Evolutionary conservation across 2,329 filamentous ascomycete species (phyloP).

Genomic region (Pseudohalonectria lignicola): DNA sequence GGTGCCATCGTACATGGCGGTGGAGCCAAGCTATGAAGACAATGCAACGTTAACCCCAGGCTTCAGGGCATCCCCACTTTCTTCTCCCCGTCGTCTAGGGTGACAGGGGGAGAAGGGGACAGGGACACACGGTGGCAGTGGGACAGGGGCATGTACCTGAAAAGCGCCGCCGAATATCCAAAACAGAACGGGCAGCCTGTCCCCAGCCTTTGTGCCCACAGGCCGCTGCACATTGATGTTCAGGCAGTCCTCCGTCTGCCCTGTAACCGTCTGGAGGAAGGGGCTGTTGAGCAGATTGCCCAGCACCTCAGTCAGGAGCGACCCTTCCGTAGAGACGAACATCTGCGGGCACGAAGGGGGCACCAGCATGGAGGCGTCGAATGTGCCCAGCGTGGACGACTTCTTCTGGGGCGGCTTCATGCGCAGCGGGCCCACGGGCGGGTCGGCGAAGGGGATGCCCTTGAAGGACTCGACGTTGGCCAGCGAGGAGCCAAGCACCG

Average conservation of each 20-base stretch:
- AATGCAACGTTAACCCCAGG: conserved; percentile 3
- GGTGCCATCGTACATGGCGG: conserved; percentile 39
- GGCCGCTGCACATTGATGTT: conserved; percentile 51
- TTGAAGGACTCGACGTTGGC: conserved; percentile 54
- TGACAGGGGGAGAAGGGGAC: too few relatives aligned
- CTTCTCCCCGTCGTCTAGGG: too few relatives aligned
- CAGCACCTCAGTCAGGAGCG: conserved; percentile 30
- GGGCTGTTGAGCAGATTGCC: conserved; percentile 42
- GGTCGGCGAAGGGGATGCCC: conserved; percentile 65
- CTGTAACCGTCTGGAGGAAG: conserved; percentile 42
- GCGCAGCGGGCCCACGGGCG: conserved; percentile 54
- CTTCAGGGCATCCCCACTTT: too few relatives aligned
- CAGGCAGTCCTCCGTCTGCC: conserved; percentile 53
- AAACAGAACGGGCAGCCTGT: conserved; percentile 55
- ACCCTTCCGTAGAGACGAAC: conserved; percentile 39
- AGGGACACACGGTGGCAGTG: neutral
- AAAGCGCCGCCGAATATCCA: conserved; percentile 65
- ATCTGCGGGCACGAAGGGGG: conserved; percentile 64
- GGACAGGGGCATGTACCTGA: too few relatives aligned
- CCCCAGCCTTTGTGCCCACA: conserved; percentile 36
- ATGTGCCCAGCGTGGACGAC: conserved; percentile 43
- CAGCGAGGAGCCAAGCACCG: conserved; percentile 35
- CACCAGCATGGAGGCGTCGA: conserved; percentile 42
- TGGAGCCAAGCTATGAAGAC: conserved; percentile 29
- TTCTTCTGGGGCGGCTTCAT: conserved; percentile 58